These are phyloP conservation scores for Bjerkandera adusta DNA, from an alignment of 1,284 basidiomycete genomes.

Conservation along the genomic window DNA sequence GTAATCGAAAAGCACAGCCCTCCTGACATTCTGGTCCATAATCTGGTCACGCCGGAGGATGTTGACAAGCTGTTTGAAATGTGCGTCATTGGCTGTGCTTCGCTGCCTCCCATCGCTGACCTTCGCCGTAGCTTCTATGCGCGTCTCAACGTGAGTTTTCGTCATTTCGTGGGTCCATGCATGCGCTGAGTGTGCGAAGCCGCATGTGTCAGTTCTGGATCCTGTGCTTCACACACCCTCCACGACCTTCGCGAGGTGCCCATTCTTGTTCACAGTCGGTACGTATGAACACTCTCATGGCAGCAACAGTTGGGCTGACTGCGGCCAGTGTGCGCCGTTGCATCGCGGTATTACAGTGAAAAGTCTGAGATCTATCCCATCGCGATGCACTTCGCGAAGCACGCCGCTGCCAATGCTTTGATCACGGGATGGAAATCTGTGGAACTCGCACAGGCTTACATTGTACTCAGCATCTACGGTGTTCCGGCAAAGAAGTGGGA, in stretches of 20 bases:
- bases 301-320: no score
- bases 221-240: conserved; percentile 71
- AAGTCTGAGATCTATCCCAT: conserved; percentile 81
- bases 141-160: conserved; percentile 64
- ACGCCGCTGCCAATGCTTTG: conserved; percentile 74
- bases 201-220: conserved; percentile 73
- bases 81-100: conserved; percentile 41
- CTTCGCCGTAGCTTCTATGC: conserved; percentile 53
- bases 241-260: conserved; percentile 72
- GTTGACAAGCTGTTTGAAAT: conserved; percentile 83
- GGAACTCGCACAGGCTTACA: conserved; percentile 58
- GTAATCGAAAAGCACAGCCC: conserved; percentile 79
- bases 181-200: conserved; percentile 36
- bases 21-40: conserved; percentile 81
- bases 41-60: conserved; percentile 76
- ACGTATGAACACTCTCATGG: conserved; percentile 33
- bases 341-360: conserved; percentile 70
- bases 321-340: conserved; percentile 74
- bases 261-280: conserved; percentile 83
- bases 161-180: background rate
- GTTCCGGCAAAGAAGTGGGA: conserved; percentile 81
- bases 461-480: conserved; percentile 76
- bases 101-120: background rate
- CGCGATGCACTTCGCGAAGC: conserved; percentile 85
- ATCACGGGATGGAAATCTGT: conserved; percentile 68